Evolutionary conservation across 2,329 filamentous ascomycete species (phyloP).

Genomic region (Talaromyces atroroseus): DNA sequence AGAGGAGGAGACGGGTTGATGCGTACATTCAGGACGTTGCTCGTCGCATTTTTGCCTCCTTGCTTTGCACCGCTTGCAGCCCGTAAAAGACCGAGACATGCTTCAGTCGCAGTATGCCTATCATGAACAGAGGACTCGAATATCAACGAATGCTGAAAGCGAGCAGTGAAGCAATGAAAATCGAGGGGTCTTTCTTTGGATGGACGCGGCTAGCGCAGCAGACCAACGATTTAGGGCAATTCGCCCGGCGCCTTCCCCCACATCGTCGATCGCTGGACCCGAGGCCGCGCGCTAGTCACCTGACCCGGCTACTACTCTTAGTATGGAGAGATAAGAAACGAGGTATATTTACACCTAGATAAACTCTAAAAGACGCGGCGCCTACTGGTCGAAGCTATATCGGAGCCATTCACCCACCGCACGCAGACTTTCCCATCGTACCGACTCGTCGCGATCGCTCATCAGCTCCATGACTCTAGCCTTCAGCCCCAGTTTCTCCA

Average conservation of each 20-base stretch:
- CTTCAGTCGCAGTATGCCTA: not conserved
- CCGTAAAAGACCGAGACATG: conserved; percentile 39
- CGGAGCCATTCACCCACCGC: conserved; percentile 74
- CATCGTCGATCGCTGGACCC: not conserved
- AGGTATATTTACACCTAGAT: conserved; percentile 3
- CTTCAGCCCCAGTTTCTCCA: conserved; percentile 84
- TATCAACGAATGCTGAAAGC: too few species aligned
- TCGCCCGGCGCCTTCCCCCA: not conserved
- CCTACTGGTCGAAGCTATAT: conserved; percentile 55
- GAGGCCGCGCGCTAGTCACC: not conserved
- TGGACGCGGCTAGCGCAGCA: not conserved
- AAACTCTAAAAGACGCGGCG: not conserved
- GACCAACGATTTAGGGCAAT: not conserved
- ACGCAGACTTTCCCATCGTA: conserved; percentile 86
- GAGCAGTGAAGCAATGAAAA: too few species aligned
- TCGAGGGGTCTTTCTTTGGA: conserved; percentile 1
- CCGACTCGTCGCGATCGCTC: conserved; percentile 79
- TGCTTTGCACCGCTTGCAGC: conserved; percentile 41
- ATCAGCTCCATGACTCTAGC: conserved; percentile 87
- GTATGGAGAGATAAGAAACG: too few species aligned
- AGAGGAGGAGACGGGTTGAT: not conserved
- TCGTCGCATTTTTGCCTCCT: conserved; percentile 45
- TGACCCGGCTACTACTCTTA: too few species aligned
- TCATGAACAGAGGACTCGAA: not conserved
- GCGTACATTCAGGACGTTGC: conserved; percentile 32